Conservation (phyloP, 257 asterid genomes). For the Thymus mandschuricus region DNA sequence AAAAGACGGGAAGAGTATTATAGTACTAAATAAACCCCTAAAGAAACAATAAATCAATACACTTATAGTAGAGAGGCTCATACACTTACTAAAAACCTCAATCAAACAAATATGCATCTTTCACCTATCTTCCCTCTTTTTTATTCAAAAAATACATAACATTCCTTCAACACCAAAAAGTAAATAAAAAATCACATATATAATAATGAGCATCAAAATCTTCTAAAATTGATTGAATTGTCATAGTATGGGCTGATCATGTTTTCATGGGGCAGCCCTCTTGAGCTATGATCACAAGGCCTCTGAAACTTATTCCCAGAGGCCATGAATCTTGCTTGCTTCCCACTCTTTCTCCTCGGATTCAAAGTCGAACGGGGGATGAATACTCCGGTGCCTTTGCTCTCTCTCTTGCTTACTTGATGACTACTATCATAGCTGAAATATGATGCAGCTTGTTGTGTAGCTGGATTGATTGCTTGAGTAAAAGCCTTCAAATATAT, state of each 20-base stretch:
- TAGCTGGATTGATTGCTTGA: constrained; percentile 48
- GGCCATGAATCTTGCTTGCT: constrained; percentile 46
- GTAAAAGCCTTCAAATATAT: constrained; percentile 43
- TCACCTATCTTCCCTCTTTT: constrained; percentile 7
- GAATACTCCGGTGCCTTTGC: constrained; percentile 92
- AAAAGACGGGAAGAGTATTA: not conserved
- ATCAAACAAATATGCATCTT: constrained; percentile 26
- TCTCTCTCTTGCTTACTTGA: constrained; percentile 53
- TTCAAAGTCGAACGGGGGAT: constrained; percentile 68
- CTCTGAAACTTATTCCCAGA: constrained; percentile 51
- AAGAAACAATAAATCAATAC: constrained; percentile 16
- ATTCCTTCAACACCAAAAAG: constrained; percentile 5
- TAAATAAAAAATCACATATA: not conserved
- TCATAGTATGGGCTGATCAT: constrained; percentile 37
- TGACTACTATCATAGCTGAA: constrained; percentile 44
- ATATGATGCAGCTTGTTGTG: constrained; percentile 42
- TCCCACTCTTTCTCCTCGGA: constrained; percentile 49
- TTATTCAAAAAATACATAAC: constrained; percentile 25
- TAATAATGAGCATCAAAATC: constrained; percentile 33
- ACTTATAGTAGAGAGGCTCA: constrained; percentile 34
- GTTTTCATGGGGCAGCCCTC: constrained; percentile 46
- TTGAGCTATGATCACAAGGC: constrained; percentile 45
- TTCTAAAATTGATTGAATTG: constrained; percentile 50
- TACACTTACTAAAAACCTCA: constrained; percentile 32
- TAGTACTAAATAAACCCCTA: not conserved